Evolutionary conservation across 129 eudicot genomes (phyloP), one percentile per base, ranked within the genome.

Genomic region (Arctium minus): DNA sequence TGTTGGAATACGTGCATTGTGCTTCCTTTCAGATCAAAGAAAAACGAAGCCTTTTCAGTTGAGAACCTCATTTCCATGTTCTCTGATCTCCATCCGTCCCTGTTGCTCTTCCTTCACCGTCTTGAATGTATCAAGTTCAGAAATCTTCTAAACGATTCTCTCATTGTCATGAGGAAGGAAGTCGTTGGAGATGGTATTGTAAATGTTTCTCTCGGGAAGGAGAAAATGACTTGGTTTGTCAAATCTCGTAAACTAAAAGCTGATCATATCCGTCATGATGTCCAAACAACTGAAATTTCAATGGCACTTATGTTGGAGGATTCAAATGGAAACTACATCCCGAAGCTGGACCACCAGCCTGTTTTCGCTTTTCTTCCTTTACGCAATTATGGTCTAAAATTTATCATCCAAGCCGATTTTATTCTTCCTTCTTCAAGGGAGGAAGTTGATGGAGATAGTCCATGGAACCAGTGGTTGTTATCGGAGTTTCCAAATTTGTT

Each of bases 301-400:
- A 62, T 93, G 40, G 97, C 96, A 10, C 91, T 93, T 81, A 86
- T 92, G 81, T 87, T 93, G 77, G 85, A 89, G 70, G 96, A 89
- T 60, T 74, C 56, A 6, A 75, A 82, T 67, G 96, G 90, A 32
- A 83, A 75, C 60, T 89, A 89, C 71, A 80, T 79, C 42, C 91
- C 94, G 29, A 79, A 82, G 46, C 84, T 91, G 36, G 85, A 85
- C 39, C 96, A 91, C 76, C 96, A 93, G 80, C 93, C 88, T 6
- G 97, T 91, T 68, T 93, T 93, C 86, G 93, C 97, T 4, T 93
- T 91, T 91, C 96, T 93, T 81, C 96, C 97, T 56, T 77, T 93
- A 46, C 80, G 97, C 75, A 88, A 88, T 36, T 93, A 93, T 82
- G 97, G 97, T 67, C 79, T 93, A 12, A 93, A 91, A 74, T 93